A percentile compares a stretch with the other conserved stretches of the same genome.
These are phyloP conservation scores for Chytridium lagenaria DNA, from an alignment of 371 early-diverging fungal species.

Conservation along the genomic window DNA sequence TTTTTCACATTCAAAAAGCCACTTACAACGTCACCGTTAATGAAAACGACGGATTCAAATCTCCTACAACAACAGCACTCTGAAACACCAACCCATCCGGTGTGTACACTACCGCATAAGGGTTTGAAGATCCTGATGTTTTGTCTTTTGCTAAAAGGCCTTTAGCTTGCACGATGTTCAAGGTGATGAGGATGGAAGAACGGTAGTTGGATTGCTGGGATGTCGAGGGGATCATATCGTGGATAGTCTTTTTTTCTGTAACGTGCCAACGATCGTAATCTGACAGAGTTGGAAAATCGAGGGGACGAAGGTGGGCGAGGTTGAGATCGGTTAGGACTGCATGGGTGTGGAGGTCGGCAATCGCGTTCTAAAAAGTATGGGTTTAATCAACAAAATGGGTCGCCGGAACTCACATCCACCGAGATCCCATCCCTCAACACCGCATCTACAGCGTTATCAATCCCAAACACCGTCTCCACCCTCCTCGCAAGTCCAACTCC, in stretches of 20 bases:
- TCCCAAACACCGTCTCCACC: background rate
- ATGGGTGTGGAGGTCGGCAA: background rate
- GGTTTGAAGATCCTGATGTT: constrained; percentile 39
- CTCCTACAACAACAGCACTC: constrained; percentile 25
- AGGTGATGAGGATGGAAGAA: background rate
- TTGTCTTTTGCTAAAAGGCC: constrained; percentile 46
- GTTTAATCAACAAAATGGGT: background rate
- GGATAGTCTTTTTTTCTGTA: background rate
- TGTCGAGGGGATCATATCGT: background rate
- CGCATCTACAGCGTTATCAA: background rate
- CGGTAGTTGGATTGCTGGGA: background rate
- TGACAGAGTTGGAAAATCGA: background rate
- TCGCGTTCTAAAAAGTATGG: background rate
- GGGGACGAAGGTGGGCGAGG: background rate
- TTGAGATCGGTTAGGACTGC: background rate
- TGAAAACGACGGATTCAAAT: constrained; percentile 35
- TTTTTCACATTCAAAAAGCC: too few species aligned
- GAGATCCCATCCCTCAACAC: background rate
- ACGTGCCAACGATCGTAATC: background rate
- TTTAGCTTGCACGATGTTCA: constrained; percentile 36
- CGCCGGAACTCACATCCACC: background rate
- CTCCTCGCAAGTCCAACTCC: background rate
- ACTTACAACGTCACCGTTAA: constrained; percentile 32
- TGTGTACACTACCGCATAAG: constrained; percentile 41
- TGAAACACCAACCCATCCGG: constrained; percentile 26